phyloP scores from a whole-genome alignment of 192 early-diverging fungal species.

The Coemansia sp. region DNA sequence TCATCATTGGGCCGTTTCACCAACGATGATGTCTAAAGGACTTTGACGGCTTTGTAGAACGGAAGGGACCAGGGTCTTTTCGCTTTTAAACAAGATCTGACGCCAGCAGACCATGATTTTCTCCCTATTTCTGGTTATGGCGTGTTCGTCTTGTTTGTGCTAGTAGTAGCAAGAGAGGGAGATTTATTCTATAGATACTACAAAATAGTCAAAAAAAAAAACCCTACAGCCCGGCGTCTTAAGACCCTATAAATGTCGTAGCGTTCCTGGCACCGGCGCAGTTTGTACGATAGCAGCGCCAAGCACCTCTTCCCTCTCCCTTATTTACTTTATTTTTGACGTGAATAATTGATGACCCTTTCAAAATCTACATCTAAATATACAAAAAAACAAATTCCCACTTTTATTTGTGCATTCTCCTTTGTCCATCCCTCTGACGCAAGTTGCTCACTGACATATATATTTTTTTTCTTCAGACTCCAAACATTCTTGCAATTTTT shows the following conservation, averaged over 20 bases:
- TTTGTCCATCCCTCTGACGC: background rate
- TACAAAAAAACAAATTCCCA: background rate
- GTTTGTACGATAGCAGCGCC: background rate
- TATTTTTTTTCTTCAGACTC: background rate
- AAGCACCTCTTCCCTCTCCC: background rate
- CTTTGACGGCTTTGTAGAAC: no score
- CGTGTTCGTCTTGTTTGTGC: background rate
- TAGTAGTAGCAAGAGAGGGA: background rate
- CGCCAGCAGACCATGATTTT: background rate
- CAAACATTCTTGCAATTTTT: slow-evolving; percentile 5
- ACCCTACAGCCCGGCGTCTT: no score
- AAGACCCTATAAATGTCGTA: background rate
- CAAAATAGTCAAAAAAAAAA: background rate
- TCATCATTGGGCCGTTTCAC: background rate
- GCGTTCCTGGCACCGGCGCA: background rate
- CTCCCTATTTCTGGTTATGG: background rate
- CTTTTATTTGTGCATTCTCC: background rate
- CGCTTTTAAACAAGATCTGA: background rate
- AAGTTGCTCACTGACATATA: background rate
- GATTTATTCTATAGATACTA: background rate
- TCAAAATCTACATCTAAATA: background rate
- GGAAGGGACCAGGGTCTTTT: no score
- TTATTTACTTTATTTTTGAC: background rate
- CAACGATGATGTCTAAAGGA: no score
- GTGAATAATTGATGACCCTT: background rate